These are phyloP conservation scores for Megacollybia marginata DNA, from an alignment of 768 basidiomycete genomes.

Conservation along the genomic window DNA sequence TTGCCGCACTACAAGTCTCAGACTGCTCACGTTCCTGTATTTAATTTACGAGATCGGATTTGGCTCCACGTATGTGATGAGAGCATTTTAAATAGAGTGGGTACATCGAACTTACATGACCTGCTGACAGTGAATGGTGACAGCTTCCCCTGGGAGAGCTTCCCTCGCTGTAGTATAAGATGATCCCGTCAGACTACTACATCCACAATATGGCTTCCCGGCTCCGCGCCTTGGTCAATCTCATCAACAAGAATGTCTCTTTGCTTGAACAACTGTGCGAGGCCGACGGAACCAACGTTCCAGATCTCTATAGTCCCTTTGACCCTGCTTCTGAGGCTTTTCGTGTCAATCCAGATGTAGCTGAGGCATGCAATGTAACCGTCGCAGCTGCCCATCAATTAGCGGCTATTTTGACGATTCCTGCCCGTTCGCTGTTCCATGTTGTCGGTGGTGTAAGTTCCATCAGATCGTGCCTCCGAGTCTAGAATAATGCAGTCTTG, in stretches of 20 bases:
- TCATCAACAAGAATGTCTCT: slow-evolving; percentile 4
- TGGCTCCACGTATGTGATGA: too few species aligned
- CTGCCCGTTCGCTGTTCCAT: slow-evolving; percentile 14
- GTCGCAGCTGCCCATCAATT: slow-evolving; percentile 27
- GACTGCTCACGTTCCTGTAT: too few species aligned
- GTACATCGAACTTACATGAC: too few species aligned
- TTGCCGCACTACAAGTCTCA: too few species aligned
- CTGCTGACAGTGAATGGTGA: too few species aligned
- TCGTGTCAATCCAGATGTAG: slow-evolving; percentile 17
- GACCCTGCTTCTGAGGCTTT: slow-evolving; percentile 20
- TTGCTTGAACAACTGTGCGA: slow-evolving; percentile 16
- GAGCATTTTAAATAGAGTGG: too few species aligned
- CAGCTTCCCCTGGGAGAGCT: too few species aligned
- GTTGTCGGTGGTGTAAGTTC: slow-evolving; percentile 14
- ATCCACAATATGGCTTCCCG: background rate
- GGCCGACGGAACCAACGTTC: slow-evolving; percentile 11
- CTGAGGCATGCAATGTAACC: slow-evolving; percentile 21
- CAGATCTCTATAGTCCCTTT: slow-evolving; percentile 19
- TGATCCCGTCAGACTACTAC: too few species aligned
- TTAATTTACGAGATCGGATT: too few species aligned
- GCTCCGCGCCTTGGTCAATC: background rate
- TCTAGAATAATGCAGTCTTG: background rate
- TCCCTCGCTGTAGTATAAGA: too few species aligned
- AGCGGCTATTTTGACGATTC: slow-evolving; percentile 20
- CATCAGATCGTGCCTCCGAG: background rate